phyloP scores from a whole-genome alignment of 352 stramenopile genomes.

The Pelagophyceae sp. region DNA sequence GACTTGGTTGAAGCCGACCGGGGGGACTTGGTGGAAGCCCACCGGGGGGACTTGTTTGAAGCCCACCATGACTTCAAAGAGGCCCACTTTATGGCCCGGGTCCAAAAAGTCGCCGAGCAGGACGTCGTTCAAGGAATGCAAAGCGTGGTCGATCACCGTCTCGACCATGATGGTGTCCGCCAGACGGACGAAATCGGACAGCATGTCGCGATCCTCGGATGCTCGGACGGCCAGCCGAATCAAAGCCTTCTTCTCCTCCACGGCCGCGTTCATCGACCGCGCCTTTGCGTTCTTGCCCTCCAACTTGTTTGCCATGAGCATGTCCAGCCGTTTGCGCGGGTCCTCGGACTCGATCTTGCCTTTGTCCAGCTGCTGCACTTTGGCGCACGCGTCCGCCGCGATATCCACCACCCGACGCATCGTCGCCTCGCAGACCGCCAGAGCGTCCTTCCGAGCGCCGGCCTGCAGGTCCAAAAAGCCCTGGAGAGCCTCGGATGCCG shows the following conservation, averaged over 20 bases:
- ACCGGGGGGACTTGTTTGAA: constrained; percentile 48
- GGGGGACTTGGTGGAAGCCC: constrained; percentile 68
- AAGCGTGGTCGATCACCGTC: constrained; percentile 62
- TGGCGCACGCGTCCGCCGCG: constrained; percentile 70
- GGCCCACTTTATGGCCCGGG: neutral
- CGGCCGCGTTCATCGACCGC: constrained; percentile 8
- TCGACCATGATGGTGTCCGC: constrained; percentile 83
- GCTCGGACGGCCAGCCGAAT: constrained; percentile 66
- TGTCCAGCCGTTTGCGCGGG: constrained; percentile 38
- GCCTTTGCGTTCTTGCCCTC: neutral
- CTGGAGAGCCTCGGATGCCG: neutral
- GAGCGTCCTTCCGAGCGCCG: constrained; percentile 64
- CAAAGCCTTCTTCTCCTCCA: constrained; percentile 76
- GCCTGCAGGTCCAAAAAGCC: constrained; percentile 78
- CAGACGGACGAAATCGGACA: constrained; percentile 80
- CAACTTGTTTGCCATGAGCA: constrained; percentile 25
- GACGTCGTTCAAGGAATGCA: constrained; percentile 6
- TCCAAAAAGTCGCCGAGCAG: constrained; percentile 78
- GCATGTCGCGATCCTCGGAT: constrained; percentile 70
- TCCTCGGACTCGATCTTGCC: constrained; percentile 39
- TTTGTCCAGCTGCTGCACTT: constrained; percentile 71
- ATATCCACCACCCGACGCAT: constrained; percentile 78
- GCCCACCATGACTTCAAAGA: constrained; percentile 13
- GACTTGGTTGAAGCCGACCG: constrained; percentile 80
- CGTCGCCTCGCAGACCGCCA: constrained; percentile 75